Percentiles rank a stretch among this genome's conserved stretches.
Conservation (phyloP, 2,329 filamentous ascomycete species). For the Onygenales sp. region DNA sequence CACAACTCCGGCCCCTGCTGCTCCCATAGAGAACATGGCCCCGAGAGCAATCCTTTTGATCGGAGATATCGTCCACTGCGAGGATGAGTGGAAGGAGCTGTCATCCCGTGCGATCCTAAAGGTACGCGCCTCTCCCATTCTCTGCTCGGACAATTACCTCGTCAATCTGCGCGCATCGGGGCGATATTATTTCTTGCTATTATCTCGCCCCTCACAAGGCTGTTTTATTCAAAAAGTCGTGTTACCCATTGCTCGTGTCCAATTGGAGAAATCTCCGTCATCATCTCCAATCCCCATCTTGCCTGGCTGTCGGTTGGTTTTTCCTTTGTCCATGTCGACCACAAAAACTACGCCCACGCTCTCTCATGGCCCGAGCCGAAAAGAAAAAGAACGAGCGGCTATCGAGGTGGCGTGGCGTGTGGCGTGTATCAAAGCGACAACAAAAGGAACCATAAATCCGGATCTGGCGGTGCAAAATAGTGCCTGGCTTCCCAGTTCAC, state of each 20-base stretch:
- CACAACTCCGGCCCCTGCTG: too few species aligned
- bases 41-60: constrained; percentile 35
- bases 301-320: background rate
- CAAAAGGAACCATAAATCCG: too few species aligned
- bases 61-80: constrained; percentile 33
- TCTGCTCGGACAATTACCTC: background rate
- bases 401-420: background rate
- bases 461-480: too few species aligned
- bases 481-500: too few species aligned
- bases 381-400: too few species aligned
- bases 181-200: background rate
- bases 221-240: background rate
- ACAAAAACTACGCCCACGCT: too few species aligned
- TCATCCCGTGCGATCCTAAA: constrained; percentile 33
- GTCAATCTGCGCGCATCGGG: background rate
- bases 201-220: background rate
- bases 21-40: constrained; percentile 20
- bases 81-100: constrained; percentile 34
- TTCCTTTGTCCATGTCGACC: background rate
- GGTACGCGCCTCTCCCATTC: constrained; percentile 16
- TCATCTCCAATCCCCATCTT: background rate
- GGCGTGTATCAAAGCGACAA: background rate
- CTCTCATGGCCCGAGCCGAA: background rate
- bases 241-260: too few species aligned
- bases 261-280: too few species aligned